phyloP scores from a whole-genome alignment of 345 rosid species.

The Trapa bicornis region DNA sequence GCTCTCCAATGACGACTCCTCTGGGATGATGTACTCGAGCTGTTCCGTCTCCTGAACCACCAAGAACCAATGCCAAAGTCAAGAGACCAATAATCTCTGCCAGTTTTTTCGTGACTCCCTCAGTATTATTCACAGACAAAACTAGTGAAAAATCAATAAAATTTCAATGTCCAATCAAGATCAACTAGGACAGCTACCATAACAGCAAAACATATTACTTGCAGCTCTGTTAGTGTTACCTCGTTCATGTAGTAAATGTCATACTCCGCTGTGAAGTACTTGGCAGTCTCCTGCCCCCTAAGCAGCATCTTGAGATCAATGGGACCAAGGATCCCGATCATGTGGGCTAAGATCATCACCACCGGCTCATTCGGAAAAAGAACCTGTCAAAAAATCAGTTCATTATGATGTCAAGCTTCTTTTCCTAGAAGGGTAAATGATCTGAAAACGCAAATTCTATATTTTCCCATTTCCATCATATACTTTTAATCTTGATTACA shows the following conservation, averaged over 20 bases:
- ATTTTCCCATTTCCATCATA: no score
- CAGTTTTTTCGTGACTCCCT: no score
- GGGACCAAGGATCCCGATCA: slow-evolving; percentile 68
- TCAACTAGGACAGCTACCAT: no score
- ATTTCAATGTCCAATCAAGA: no score
- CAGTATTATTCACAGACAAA: no score
- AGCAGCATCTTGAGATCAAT: slow-evolving; percentile 69
- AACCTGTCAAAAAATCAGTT: slow-evolving; percentile 32
- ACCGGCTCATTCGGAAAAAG: slow-evolving; percentile 73
- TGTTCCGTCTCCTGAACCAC: slow-evolving; percentile 56
- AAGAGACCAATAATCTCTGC: no score
- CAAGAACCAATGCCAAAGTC: not conserved
- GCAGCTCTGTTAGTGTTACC: slow-evolving; percentile 20
- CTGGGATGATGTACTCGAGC: slow-evolving; percentile 64
- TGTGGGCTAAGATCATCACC: slow-evolving; percentile 66
- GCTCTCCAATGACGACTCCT: slow-evolving; percentile 55
- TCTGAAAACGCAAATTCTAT: no score
- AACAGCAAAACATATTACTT: no score
- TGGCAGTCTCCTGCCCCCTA: slow-evolving; percentile 62
- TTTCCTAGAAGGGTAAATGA: not conserved
- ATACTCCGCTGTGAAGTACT: slow-evolving; percentile 75
- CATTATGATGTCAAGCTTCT: no score
- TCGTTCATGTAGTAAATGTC: slow-evolving; percentile 61
- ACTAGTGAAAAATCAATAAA: no score
- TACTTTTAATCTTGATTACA: no score